Evolutionary conservation across 1,139 yeast species (phyloP).

Genomic region (Zygosaccharomyces pseudobailii): DNA sequence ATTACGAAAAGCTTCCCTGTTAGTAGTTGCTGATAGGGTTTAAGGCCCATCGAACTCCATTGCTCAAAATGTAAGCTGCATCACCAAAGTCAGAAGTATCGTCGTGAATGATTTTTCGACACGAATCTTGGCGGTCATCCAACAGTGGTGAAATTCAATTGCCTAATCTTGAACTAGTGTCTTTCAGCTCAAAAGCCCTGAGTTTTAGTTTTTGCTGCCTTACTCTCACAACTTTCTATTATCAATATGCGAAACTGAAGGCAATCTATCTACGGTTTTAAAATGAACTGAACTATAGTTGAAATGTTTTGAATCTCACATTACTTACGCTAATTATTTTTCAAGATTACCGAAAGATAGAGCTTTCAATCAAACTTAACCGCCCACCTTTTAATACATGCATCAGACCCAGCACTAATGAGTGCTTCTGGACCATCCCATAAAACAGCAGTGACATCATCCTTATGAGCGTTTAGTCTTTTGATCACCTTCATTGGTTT

Average conservation of each 20-base stretch:
- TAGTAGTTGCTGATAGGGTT: neutral
- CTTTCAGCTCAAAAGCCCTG: too few relatives aligned
- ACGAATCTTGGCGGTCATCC: too few relatives aligned
- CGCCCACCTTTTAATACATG: constrained; percentile 72
- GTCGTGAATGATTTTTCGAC: too few relatives aligned
- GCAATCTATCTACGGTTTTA: too few relatives aligned
- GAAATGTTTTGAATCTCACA: neutral
- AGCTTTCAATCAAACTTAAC: constrained; percentile 29
- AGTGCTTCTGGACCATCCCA: constrained; percentile 53
- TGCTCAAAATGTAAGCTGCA: too few relatives aligned
- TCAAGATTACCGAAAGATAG: neutral
- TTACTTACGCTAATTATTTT: neutral
- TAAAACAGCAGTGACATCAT: constrained; percentile 69
- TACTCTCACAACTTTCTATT: too few relatives aligned
- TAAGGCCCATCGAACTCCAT: neutral
- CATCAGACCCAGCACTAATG: constrained; percentile 76
- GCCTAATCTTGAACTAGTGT: too few relatives aligned
- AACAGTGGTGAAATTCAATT: too few relatives aligned
- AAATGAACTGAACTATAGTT: neutral
- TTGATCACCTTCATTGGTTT: constrained; percentile 76
- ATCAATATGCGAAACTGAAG: too few relatives aligned
- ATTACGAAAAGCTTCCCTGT: neutral
- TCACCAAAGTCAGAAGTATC: too few relatives aligned
- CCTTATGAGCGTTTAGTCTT: constrained; percentile 77
- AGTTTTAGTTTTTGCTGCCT: too few relatives aligned